These are phyloP conservation scores for Acidiella bohemica DNA, from an alignment of 495 filamentous ascomycete genomes.

Conservation along the genomic window DNA sequence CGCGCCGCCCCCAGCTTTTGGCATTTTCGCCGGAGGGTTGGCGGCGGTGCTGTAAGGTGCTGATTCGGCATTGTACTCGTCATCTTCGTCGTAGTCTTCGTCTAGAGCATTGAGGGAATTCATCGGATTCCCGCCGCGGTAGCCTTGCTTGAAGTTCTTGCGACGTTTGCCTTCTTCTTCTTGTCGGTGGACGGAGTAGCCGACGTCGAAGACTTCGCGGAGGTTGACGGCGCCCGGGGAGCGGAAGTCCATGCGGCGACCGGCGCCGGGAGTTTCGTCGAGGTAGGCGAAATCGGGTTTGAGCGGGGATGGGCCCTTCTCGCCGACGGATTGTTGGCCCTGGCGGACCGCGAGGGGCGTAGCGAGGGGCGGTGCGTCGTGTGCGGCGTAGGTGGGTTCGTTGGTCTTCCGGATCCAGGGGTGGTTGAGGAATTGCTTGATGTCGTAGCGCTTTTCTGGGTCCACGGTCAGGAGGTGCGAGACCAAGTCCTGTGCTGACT, in stretches of 20 bases:
- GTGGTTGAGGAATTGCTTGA: slow-evolving; percentile 75
- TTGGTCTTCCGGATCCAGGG: slow-evolving; percentile 75
- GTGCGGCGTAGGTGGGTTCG: slow-evolving; percentile 61
- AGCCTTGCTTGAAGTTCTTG: slow-evolving; percentile 62
- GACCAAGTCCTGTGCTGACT: slow-evolving; percentile 85
- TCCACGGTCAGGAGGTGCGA: slow-evolving; percentile 88
- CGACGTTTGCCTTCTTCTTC: slow-evolving; percentile 90
- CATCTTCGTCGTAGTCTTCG: slow-evolving; percentile 46
- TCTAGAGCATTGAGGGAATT: slow-evolving; percentile 56
- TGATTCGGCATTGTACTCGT: slow-evolving; percentile 45
- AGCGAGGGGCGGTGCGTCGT: slow-evolving; percentile 63
- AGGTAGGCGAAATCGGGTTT: slow-evolving; percentile 41
- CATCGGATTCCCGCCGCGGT: slow-evolving; percentile 37
- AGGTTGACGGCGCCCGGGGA: slow-evolving; percentile 91
- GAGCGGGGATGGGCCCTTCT: slow-evolving; percentile 13
- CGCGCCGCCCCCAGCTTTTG: slow-evolving; percentile 31
- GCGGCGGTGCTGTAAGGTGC: slow-evolving; percentile 33
- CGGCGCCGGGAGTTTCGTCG: slow-evolving; percentile 41
- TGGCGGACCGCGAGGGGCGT: slow-evolving; percentile 47
- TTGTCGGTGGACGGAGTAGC: slow-evolving; percentile 89
- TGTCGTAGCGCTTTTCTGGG: slow-evolving; percentile 79
- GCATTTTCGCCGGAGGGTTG: slow-evolving; percentile 51
- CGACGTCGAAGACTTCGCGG: slow-evolving; percentile 92
- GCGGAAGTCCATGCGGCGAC: slow-evolving; percentile 76
- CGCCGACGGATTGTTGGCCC: slow-evolving; percentile 16